phyloP scores from a whole-genome alignment of 305 asterid genomes.

The Fraxinus paxiana region DNA sequence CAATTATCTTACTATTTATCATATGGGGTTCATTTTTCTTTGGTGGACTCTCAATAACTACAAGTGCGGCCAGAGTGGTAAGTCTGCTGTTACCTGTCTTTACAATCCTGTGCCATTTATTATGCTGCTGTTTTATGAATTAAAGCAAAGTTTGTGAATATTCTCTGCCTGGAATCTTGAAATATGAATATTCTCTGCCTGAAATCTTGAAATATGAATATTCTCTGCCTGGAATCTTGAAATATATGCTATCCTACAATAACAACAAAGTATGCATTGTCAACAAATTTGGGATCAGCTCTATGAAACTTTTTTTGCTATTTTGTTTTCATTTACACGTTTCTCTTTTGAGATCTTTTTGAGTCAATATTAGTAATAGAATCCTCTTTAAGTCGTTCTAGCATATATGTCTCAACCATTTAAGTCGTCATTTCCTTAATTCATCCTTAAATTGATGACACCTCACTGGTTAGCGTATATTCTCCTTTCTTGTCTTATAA shows the following conservation, averaged over 20 bases:
- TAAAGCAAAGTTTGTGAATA: neutral
- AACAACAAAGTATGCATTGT: neutral
- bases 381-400: neutral
- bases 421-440: neutral
- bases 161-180: neutral
- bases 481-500: neutral
- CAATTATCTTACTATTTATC: constrained; percentile 30
- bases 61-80: constrained; percentile 47
- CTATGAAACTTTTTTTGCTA: neutral
- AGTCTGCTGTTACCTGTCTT: neutral
- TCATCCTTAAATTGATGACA: neutral
- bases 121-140: neutral
- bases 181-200: neutral
- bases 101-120: neutral
- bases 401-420: neutral
- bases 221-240: neutral
- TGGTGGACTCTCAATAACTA: constrained; percentile 39
- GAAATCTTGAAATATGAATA: neutral
- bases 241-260: neutral
- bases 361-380: neutral
- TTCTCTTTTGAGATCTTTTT: neutral
- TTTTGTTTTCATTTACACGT: neutral
- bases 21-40: constrained; percentile 52
- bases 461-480: neutral
- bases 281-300: neutral